Evolutionary conservation across 352 stramenopile genomes (phyloP).

Genomic region (Globisporangium middletonii): DNA sequence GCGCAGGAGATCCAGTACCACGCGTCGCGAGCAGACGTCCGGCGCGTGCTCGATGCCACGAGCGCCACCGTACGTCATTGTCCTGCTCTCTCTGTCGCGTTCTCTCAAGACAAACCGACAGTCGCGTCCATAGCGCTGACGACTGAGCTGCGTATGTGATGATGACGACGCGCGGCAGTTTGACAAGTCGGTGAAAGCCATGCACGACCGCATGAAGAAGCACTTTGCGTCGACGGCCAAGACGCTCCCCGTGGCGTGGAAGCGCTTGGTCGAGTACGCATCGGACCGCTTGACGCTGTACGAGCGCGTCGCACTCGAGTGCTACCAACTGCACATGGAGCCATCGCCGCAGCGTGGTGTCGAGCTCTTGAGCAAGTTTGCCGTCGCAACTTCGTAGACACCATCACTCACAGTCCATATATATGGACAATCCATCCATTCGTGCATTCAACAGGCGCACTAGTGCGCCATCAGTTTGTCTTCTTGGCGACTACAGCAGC

Average conservation of each 20-base stretch:
- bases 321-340: conserved; percentile 58
- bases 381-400: neutral
- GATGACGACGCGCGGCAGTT: conserved; percentile 22
- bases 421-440: neutral
- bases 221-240: conserved; percentile 49
- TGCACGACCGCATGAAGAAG: conserved; percentile 75
- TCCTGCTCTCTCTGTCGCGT: no score
- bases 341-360: conserved; percentile 29
- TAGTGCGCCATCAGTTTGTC: conserved; percentile 8
- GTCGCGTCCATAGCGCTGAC: neutral
- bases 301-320: conserved; percentile 43
- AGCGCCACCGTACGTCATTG: conserved; percentile 22
- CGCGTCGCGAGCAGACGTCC: conserved; percentile 48
- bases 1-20: conserved; percentile 65
- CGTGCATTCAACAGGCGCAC: neutral
- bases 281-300: conserved; percentile 32
- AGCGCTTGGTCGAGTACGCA: conserved; percentile 39
- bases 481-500: conserved; percentile 19
- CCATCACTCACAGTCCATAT: neutral
- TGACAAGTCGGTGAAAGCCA: conserved; percentile 57
- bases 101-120: no score
- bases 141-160: neutral
- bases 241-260: conserved; percentile 49
- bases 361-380: conserved; percentile 46
- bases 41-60: conserved; percentile 38